These are phyloP conservation scores for Byssochlamys sp. DNA, from an alignment of 2,329 filamentous ascomycete genomes.

Conservation along the genomic window DNA sequence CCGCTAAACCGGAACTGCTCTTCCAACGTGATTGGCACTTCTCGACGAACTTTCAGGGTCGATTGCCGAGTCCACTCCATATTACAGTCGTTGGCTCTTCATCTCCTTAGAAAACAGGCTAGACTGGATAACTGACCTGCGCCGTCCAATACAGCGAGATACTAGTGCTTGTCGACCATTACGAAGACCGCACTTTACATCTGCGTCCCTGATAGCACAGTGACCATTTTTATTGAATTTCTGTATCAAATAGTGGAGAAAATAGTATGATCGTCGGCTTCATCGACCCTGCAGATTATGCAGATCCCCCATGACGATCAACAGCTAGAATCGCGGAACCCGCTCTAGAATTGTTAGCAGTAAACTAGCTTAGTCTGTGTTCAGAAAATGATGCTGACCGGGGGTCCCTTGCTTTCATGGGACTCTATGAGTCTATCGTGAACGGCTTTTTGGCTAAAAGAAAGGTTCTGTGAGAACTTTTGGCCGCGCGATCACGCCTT, in stretches of 20 bases:
- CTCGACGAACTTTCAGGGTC: too few relatives aligned
- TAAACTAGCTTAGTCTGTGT: background rate
- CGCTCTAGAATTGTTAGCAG: background rate
- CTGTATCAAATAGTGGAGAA: background rate
- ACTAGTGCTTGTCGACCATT: too few relatives aligned
- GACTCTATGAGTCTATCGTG: background rate
- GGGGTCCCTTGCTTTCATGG: background rate
- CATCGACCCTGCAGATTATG: background rate
- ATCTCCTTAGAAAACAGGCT: too few relatives aligned
- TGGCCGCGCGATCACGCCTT: too few relatives aligned
- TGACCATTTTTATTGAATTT: too few relatives aligned
- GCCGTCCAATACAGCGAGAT: too few relatives aligned
- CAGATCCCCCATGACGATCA: background rate
- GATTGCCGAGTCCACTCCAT: too few relatives aligned
- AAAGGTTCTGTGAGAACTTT: background rate
- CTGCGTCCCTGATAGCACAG: background rate
- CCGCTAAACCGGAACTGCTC: too few relatives aligned
- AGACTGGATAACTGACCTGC: too few relatives aligned
- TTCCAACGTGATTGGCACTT: too few relatives aligned
- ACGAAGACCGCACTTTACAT: too few relatives aligned
- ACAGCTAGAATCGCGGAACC: background rate
- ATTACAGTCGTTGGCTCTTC: too few relatives aligned
- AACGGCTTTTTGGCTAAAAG: background rate
- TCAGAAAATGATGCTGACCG: background rate
- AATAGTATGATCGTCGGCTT: background rate